phyloP scores from a whole-genome alignment of 148 eudicot species.

The Cornus kousa region DNA sequence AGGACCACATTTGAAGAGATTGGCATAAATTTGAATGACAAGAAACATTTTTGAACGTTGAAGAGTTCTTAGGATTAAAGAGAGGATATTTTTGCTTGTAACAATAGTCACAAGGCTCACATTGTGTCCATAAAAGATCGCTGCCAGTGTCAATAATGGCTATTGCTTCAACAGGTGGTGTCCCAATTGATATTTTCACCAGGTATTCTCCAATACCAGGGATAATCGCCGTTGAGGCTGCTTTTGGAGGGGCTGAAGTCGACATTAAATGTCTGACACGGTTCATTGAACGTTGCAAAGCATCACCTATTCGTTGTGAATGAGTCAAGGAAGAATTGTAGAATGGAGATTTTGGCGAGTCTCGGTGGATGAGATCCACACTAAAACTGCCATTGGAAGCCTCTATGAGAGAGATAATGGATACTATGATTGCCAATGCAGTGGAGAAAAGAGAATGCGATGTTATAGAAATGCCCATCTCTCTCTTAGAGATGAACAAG shows the following conservation, averaged over 20 bases:
- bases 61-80: slow-evolving; percentile 39
- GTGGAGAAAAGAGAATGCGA: background rate
- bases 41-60: slow-evolving; percentile 19
- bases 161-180: slow-evolving; percentile 30
- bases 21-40: too few species aligned
- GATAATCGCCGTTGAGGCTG: slow-evolving; percentile 4
- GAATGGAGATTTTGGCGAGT: slow-evolving; percentile 27
- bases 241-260: background rate
- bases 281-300: slow-evolving; percentile 20
- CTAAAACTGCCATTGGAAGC: slow-evolving; percentile 4
- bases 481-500: background rate
- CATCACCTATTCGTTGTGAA: slow-evolving; percentile 15
- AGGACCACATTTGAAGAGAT: background rate
- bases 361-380: slow-evolving; percentile 30
- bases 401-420: background rate
- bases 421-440: background rate
- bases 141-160: slow-evolving; percentile 51
- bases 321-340: slow-evolving; percentile 22
- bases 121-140: slow-evolving; percentile 49
- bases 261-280: slow-evolving; percentile 6
- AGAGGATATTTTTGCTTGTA: slow-evolving; percentile 32
- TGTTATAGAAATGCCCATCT: background rate
- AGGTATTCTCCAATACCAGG: slow-evolving; percentile 33
- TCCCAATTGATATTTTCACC: slow-evolving; percentile 48
- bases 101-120: slow-evolving; percentile 41